Percentiles rank a stretch among this genome's conserved stretches.
Evolutionary conservation across 1,284 basidiomycete species (phyloP).

Genomic region (Phylloboletellus chloephorus): DNA sequence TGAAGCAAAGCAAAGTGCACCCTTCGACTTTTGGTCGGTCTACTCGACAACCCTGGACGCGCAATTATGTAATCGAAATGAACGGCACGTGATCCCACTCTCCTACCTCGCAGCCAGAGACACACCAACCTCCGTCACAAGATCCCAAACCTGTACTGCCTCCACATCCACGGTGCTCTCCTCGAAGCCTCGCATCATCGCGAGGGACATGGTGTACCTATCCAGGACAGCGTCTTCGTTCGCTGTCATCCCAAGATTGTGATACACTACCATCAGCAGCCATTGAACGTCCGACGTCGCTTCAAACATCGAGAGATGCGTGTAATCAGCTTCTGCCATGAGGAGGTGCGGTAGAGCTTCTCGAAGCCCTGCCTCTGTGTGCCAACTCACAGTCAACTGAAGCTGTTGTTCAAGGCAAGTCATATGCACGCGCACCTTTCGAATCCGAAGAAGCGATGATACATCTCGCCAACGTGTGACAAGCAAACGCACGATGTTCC

Average conservation of each 20-base stretch:
- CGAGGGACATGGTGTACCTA: constrained; percentile 45
- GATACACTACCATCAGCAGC: constrained; percentile 60
- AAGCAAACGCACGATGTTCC: constrained; percentile 70
- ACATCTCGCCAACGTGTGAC: constrained; percentile 67
- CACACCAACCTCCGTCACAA: constrained; percentile 55
- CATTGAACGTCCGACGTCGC: constrained; percentile 65
- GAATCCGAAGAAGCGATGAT: constrained; percentile 47
- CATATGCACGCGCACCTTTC: constrained; percentile 25
- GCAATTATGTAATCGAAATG: constrained; percentile 23
- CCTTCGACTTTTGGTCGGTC: background rate
- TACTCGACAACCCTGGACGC: constrained; percentile 12
- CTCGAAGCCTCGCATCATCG: constrained; percentile 38
- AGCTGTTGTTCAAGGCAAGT: background rate
- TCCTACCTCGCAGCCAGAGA: constrained; percentile 43
- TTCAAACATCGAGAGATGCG: constrained; percentile 49
- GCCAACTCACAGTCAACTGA: constrained; percentile 2
- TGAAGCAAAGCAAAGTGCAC: constrained; percentile 11
- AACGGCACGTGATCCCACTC: constrained; percentile 21
- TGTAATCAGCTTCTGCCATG: constrained; percentile 61
- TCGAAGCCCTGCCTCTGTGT: constrained; percentile 37
- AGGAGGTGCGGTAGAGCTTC: constrained; percentile 57
- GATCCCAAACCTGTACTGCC: constrained; percentile 49
- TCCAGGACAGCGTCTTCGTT: constrained; percentile 53
- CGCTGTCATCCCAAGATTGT: constrained; percentile 53
- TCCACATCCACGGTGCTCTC: constrained; percentile 46